Conservation (phyloP, 345 rosid genomes). For the Corymbia maculata region DNA sequence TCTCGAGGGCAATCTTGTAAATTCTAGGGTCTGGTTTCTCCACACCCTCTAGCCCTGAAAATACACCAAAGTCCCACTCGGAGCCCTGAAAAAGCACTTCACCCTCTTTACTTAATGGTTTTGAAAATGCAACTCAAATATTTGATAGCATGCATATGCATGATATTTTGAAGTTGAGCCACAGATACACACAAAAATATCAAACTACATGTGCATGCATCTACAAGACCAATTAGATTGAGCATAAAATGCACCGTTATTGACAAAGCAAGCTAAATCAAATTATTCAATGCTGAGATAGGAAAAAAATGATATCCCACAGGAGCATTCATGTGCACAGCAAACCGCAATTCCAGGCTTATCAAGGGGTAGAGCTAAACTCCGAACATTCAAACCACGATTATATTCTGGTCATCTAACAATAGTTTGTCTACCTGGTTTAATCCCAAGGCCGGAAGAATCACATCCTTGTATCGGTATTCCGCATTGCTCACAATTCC, state of each 20-base stretch:
- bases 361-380: background rate
- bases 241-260: background rate
- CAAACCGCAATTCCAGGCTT: background rate
- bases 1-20: constrained; percentile 59
- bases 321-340: background rate
- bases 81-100: constrained; percentile 35
- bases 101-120: background rate
- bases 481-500: constrained; percentile 85
- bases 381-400: background rate
- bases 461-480: constrained; percentile 79
- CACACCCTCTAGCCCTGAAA: constrained; percentile 85
- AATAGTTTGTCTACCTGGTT: constrained; percentile 36
- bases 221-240: background rate
- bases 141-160: background rate
- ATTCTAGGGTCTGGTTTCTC: constrained; percentile 90
- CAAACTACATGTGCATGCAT: background rate
- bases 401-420: background rate
- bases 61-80: constrained; percentile 97
- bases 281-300: background rate
- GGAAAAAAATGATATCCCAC: background rate
- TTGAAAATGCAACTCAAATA: background rate
- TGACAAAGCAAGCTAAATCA: background rate
- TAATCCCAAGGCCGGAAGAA: constrained; percentile 83
- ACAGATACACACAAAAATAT: background rate
- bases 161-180: background rate